phyloP scores from a whole-genome alignment of 768 basidiomycete genomes.

The Rhizopogon vulgaris region DNA sequence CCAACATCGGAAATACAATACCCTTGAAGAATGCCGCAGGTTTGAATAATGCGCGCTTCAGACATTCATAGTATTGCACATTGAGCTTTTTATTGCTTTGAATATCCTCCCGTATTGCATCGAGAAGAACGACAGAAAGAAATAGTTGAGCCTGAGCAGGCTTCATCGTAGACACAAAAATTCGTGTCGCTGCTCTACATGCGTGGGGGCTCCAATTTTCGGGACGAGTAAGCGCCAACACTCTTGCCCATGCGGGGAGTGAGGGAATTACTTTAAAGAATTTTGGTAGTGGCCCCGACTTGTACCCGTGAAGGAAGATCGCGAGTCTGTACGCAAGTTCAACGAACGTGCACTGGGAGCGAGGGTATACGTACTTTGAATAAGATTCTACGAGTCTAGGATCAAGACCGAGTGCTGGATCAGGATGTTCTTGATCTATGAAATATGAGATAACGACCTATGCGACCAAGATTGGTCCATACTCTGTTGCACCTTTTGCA shows the following conservation, averaged over 20 bases:
- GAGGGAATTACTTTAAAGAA: constrained; percentile 97
- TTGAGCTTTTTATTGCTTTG: constrained; percentile 80
- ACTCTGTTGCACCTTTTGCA: constrained; percentile 61
- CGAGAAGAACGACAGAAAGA: constrained; percentile 85
- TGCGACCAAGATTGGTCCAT: background rate
- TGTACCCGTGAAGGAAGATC: constrained; percentile 78
- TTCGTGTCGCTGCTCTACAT: constrained; percentile 87
- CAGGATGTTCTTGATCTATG: constrained; percentile 48
- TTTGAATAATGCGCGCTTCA: constrained; percentile 91
- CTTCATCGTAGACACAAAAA: constrained; percentile 96
- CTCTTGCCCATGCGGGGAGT: constrained; percentile 91
- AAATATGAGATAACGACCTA: constrained; percentile 5
- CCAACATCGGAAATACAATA: constrained; percentile 90
- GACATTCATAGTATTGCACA: constrained; percentile 89
- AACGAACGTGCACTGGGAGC: background rate
- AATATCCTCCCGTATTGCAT: constrained; percentile 88
- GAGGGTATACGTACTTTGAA: constrained; percentile 61
- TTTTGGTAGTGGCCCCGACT: constrained; percentile 92
- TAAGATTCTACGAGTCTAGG: constrained; percentile 92
- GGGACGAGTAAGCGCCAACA: constrained; percentile 88
- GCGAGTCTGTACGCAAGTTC: constrained; percentile 59
- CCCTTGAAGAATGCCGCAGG: constrained; percentile 99
- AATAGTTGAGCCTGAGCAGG: constrained; percentile 91
- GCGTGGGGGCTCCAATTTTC: constrained; percentile 96
- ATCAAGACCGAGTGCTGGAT: constrained; percentile 85